A percentile compares a stretch with the other conserved stretches of the same genome.
phyloP scores from a whole-genome alignment of 805 yeast genomes.

The Candida ulmi region DNA sequence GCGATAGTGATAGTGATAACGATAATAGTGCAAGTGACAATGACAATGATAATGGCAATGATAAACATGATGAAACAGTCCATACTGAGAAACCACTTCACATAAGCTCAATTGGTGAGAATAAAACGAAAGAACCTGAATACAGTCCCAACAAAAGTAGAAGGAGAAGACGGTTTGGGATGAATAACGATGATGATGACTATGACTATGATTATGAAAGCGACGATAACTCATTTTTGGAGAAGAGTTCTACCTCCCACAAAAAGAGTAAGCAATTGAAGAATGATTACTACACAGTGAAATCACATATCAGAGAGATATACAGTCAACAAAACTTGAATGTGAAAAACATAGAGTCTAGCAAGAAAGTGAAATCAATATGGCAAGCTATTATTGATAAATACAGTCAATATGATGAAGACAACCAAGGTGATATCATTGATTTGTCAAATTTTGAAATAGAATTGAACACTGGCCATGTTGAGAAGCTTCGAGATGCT shows the following conservation, averaged over 20 bases:
- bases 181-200: too few relatives aligned
- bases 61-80: background rate
- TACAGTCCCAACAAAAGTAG: too few relatives aligned
- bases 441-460: slow-evolving; percentile 16
- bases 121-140: too few relatives aligned
- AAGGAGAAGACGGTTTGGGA: too few relatives aligned
- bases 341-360: slow-evolving; percentile 13
- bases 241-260: background rate
- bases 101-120: too few relatives aligned
- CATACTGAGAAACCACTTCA: background rate
- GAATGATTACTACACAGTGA: background rate
- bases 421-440: slow-evolving; percentile 31
- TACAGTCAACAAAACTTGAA: background rate
- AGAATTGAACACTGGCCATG: slow-evolving; percentile 18
- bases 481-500: slow-evolving; percentile 5
- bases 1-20: background rate
- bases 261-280: background rate
- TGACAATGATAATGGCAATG: background rate
- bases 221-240: background rate
- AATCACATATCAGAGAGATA: background rate
- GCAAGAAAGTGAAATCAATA: slow-evolving; percentile 19
- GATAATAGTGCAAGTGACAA: background rate
- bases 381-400: slow-evolving; percentile 29
- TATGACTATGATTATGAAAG: background rate
- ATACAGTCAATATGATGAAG: slow-evolving; percentile 24